Evolutionary conservation across 495 filamentous ascomycete genomes (phyloP), one percentile per base, ranked within the genome.

Genomic region (Penicillium salamii): DNA sequence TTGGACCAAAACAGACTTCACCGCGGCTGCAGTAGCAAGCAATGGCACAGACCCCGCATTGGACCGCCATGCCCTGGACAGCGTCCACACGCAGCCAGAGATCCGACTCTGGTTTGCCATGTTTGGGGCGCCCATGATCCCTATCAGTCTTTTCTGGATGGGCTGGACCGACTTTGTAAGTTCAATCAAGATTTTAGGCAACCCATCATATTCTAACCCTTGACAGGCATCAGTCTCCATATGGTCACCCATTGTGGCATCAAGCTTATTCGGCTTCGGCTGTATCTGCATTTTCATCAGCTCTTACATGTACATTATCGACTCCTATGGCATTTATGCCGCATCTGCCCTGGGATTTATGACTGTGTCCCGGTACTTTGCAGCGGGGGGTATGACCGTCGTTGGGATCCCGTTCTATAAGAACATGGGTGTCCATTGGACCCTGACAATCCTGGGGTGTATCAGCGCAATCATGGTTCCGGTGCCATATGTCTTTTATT

Each of bases 61-160:
- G 7, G 29, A 32, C 12, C 29, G 5, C 11, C 29, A 11, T 11
- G 29, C 29, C 11, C 12, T 32, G 29, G 29, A 32, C 12, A 32
- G 12, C 29, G 29, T 32, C 29, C 29, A 32, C 29, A 32, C 29
- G 12, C 7, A 32, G 12, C 45, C 45, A 6, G 45, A 48, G 23
- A 39, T 34, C 35, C 37, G 37, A 21, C 28, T 35, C 7, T 39
- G 36, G 37, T 49, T 41, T 33, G 46, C 46, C 17, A 49, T 42
- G 46, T 26, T 34, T n/a, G 46, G 46, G 14, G 36, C 37, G 21
- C 46, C 46, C 13, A 37, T 37, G 23, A 37, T 41, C 1, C 80
- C 82, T 0, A 69, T 81, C 29, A 63, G 62, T 21, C 57, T 85
- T n/a, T 85, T 85, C 58, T 85, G 81, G 80, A 78, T 85, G 67